Base-by-base conservation (phyloP, 2,329 filamentous ascomycete genomes). In the Aaosphaeria pasadenensis region DNA sequence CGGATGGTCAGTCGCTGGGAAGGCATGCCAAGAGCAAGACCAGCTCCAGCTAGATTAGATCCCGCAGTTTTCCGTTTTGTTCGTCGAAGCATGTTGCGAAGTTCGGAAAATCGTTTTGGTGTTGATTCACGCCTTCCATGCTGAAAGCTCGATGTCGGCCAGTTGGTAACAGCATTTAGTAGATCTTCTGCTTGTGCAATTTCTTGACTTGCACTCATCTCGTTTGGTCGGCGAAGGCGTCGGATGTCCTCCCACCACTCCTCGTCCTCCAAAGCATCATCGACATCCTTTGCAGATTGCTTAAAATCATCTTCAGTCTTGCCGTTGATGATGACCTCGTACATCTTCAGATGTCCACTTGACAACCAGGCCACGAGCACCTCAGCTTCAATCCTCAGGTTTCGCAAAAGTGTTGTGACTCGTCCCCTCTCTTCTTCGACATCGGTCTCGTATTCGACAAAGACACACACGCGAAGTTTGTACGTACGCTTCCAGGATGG, bases 371-470 rank as follows among this genome's bases (percentile, higher is more conserved):
- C 91, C 1, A 95, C 90, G 11, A 87, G 70, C 0, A 95, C 82
- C 52, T 89, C 78, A 3, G 89, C 90, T 52, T 91, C 82, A 42
- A 95, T 95, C 11, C 90, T 79, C 6, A 95, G 70, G 64, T 92
- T 95, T 24, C 89, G 87, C 1, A 95, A 76, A 2, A 95, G 75
- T 1, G 86, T 82, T 50, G 82, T 82, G 11, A 95, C 86, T 48
- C 89, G 77, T 1, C 79, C 81, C 33, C 82, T 77, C 67, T 95
- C 90, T 67, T 95, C 88, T 36, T 87, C 82, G 1, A 95, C 85
- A 56, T 95, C 90, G 29, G 78, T 83, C 64, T 94, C 89, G 57
- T 95, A 95, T 62, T 95, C 90, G 17, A 95, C 90, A 66, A 95
- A 95, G 0, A 95, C 89, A 46, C 87, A 82, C 4, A 95, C 87